phyloP scores from a whole-genome alignment of 345 rosid species.

The Melaleuca alternifolia region DNA sequence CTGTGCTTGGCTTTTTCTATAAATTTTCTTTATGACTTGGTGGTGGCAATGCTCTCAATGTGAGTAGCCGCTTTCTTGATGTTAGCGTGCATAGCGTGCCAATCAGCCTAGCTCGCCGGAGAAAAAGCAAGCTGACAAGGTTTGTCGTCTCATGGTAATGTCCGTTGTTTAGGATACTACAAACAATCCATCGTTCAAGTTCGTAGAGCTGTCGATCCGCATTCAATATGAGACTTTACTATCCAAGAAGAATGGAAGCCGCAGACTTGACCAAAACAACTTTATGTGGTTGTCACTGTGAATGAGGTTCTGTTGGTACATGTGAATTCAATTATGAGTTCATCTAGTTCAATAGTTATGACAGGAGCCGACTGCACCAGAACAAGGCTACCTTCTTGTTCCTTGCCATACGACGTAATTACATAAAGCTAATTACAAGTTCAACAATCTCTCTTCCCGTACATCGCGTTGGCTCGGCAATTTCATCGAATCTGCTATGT shows the following conservation, averaged over 20 bases:
- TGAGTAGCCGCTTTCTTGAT: not conserved
- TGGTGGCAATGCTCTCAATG: not conserved
- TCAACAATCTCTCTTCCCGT: not conserved
- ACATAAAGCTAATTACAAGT: not conserved
- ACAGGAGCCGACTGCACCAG: not conserved
- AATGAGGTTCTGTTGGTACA: not conserved
- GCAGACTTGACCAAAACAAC: not conserved
- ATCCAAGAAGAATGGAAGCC: not conserved
- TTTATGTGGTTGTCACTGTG: not conserved
- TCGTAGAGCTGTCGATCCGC: not conserved
- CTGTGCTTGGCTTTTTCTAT: not conserved
- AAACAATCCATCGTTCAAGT: not conserved
- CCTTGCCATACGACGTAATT: not conserved
- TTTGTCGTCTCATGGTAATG: not conserved
- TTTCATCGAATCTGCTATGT: slow-evolving; percentile 31
- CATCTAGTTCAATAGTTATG: not conserved
- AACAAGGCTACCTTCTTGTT: not conserved
- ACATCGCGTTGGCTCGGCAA: not conserved
- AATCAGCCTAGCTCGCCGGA: too few relatives aligned
- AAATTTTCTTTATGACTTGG: not conserved
- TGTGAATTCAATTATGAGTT: not conserved
- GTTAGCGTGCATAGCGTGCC: too few relatives aligned
- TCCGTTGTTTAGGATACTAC: not conserved
- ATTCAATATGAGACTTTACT: not conserved
- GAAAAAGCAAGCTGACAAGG: too few relatives aligned